A percentile compares a stretch with the other conserved stretches of the same genome.
Conservation (phyloP, 257 asterid species). For the Coffea eugenioides region DNA sequence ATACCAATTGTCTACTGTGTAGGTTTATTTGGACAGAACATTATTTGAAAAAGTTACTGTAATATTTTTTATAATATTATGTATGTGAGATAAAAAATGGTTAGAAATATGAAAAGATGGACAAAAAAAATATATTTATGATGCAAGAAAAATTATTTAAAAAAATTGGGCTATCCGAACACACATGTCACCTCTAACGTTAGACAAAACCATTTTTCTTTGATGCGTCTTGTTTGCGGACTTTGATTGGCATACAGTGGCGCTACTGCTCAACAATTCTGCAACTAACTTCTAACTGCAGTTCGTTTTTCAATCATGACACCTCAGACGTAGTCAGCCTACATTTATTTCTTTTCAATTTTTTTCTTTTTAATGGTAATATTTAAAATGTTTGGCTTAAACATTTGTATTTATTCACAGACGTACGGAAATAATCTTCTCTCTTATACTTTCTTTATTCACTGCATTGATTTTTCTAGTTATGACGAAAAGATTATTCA, state of each 20-base stretch:
- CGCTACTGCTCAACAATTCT: constrained; percentile 13
- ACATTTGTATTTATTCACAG: not conserved
- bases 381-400: no score
- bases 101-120: no score
- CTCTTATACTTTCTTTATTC: not conserved
- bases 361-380: not conserved
- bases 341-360: not conserved
- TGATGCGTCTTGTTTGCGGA: not conserved
- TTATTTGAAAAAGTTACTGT: no score
- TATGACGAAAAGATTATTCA: not conserved
- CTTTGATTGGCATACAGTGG: constrained; percentile 6
- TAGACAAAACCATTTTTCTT: not conserved
- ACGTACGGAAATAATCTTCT: not conserved
- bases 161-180: no score
- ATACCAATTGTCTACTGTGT: not conserved
- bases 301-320: constrained; percentile 13
- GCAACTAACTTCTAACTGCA: constrained; percentile 23
- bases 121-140: no score
- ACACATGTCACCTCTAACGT: constrained; percentile 9
- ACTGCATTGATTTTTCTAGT: not conserved
- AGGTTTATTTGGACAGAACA: not conserved
- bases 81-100: no score
- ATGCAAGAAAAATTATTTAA: no score
- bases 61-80: no score
- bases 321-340: not conserved